Evolutionary conservation across 164 flowering plant species (phyloP), one percentile per base, ranked within the genome.

Genomic region (Platanus orientalis): DNA sequence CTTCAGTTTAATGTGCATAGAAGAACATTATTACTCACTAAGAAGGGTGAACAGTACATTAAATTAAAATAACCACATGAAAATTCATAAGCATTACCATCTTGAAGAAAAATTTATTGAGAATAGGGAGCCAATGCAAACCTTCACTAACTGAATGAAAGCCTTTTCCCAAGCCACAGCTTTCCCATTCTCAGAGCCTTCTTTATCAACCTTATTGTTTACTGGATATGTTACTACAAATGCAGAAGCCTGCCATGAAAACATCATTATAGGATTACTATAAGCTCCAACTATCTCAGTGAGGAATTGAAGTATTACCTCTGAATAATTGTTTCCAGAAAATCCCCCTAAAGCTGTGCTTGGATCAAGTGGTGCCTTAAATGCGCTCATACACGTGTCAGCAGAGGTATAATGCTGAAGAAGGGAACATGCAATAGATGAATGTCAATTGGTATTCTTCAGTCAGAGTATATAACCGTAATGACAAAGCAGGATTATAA

Each of bases 131-230:
- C n/a, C 42, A 25, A 17, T 65, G 49, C 60, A 64, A 67, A 78
- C 97, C 96, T 92, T 84, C 1, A 70, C 88, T 64, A 95, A 71
- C 69, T 77, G 88, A 69, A 95, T 81, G 76, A 95, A 95, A 54
- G 97, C 96, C 79, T 88, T 92, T 62, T 95, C 99, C 99, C 99
- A 95, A 47, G 92, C 89, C 63, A 86, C 83, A 45, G 99, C 94
- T 63, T 79, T 86, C 56, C 76, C 78, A 69, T 82, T 84, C 72
- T 75, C 84, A 75, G 75, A 77, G 64, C 89, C 84, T 63, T 74
- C 73, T 61, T 68, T 78, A 68, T 82, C 86, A 69, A 82, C 39
- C 49, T 77, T 83, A 63, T 95, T 92, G 73, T 82, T 84, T 56
- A 92, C 96, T 6, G 99, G 99, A 74, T 92, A 95, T 26, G 99